phyloP scores from a whole-genome alignment of 2,329 filamentous ascomycete genomes.

The Curvularia sp. region DNA sequence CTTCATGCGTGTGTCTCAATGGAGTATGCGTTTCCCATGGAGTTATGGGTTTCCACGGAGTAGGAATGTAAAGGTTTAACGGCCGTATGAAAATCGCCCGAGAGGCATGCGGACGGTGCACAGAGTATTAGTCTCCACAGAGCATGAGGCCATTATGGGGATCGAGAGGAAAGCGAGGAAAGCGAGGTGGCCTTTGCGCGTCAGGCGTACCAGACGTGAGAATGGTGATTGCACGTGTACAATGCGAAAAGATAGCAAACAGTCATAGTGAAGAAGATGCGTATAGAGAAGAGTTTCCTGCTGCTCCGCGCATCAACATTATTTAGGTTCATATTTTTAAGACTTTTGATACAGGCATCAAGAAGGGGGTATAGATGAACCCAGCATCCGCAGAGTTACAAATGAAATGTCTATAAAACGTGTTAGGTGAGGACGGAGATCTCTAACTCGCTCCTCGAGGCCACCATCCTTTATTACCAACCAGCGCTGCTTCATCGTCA shows the following conservation, averaged over 20 bases:
- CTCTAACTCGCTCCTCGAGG: slow-evolving; percentile 11
- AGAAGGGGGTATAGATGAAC: neutral
- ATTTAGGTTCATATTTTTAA: neutral
- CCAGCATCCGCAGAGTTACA: neutral
- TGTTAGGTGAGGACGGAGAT: neutral
- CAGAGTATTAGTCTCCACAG: too few relatives aligned
- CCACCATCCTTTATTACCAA: slow-evolving; percentile 17
- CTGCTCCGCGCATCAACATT: neutral
- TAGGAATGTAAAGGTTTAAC: too few relatives aligned
- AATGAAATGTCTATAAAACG: neutral
- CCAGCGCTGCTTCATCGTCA: slow-evolving; percentile 35
- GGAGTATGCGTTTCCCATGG: neutral
- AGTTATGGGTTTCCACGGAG: too few relatives aligned
- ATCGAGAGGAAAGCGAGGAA: neutral
- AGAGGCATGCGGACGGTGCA: too few relatives aligned
- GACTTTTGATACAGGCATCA: neutral
- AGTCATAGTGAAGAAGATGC: neutral
- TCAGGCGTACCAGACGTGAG: too few relatives aligned
- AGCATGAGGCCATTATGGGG: neutral
- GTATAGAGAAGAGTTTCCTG: neutral
- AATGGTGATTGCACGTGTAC: too few relatives aligned
- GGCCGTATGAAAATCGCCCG: too few relatives aligned
- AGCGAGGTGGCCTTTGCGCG: neutral
- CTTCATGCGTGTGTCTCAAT: neutral
- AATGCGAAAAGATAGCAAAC: neutral